These are phyloP conservation scores for Madurella fahalii DNA, from an alignment of 2,329 filamentous ascomycete genomes.

Conservation along the genomic window DNA sequence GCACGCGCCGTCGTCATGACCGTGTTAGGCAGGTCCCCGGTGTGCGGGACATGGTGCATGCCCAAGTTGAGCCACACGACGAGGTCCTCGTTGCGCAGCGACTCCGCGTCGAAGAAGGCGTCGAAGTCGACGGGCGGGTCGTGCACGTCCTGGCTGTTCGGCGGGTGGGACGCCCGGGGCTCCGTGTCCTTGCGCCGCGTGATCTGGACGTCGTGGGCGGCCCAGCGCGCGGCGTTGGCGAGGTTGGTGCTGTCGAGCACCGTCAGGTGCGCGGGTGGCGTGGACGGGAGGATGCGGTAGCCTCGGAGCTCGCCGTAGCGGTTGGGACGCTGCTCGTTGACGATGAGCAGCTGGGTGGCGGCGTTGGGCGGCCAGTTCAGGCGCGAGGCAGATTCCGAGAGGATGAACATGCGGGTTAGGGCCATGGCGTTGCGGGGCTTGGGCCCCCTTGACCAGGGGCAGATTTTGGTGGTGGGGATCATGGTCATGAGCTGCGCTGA, in stretches of 20 bases:
- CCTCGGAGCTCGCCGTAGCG: constrained; percentile 48
- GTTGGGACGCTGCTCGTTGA: constrained; percentile 48
- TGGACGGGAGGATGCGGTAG: constrained; percentile 44
- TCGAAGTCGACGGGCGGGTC: constrained; percentile 50
- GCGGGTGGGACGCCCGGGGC: constrained; percentile 29
- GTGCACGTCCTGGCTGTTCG: constrained; percentile 41
- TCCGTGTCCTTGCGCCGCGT: constrained; percentile 51
- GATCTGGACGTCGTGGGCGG: constrained; percentile 48
- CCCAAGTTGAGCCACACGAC: constrained; percentile 52
- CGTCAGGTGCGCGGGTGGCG: constrained; percentile 24
- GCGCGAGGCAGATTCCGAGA: constrained; percentile 40
- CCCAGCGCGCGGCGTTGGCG: constrained; percentile 44
- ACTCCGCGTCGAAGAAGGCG: constrained; percentile 45
- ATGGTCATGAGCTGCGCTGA: constrained; percentile 37
- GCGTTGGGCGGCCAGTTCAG: constrained; percentile 48
- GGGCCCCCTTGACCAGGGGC: constrained; percentile 46
- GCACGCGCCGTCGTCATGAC: constrained; percentile 46
- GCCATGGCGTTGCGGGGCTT: constrained; percentile 49
- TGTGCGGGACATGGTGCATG: constrained; percentile 56
- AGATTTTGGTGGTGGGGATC: constrained; percentile 33
- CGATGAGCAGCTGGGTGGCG: constrained; percentile 44
- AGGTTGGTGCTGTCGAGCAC: constrained; percentile 32
- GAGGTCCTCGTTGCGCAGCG: constrained; percentile 40
- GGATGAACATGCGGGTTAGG: constrained; percentile 39
- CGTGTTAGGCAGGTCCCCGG: constrained; percentile 51